phyloP scores from a whole-genome alignment of 371 early-diverging fungal species.

The Synchytrium microbalum region DNA sequence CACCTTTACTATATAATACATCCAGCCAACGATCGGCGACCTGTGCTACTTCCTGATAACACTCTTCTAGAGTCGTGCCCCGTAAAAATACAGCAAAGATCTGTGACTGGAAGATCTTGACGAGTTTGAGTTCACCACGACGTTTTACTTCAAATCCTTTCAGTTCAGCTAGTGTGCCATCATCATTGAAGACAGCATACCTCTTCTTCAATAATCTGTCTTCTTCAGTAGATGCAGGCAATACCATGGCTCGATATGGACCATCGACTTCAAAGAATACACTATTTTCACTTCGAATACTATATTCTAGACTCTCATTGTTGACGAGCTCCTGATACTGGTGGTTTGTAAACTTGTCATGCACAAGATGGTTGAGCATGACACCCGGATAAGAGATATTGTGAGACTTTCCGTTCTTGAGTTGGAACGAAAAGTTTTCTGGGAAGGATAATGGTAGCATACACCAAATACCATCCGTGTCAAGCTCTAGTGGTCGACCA shows the following conservation, averaged over 20 bases:
- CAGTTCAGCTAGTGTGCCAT: constrained; percentile 94
- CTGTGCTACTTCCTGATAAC: constrained; percentile 84
- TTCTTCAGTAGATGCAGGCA: constrained; percentile 96
- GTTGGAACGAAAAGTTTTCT: constrained; percentile 77
- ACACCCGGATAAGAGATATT: constrained; percentile 92
- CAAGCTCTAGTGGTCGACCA: constrained; percentile 96
- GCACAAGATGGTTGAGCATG: constrained; percentile 97
- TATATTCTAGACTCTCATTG: constrained; percentile 54
- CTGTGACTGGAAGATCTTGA: constrained; percentile 97
- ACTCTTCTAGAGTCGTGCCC: constrained; percentile 81
- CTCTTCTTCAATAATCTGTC: constrained; percentile 97
- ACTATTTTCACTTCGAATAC: constrained; percentile 80
- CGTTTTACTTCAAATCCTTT: constrained; percentile 99
- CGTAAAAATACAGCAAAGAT: constrained; percentile 89
- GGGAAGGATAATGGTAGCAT: constrained; percentile 93
- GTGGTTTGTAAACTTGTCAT: constrained; percentile 94
- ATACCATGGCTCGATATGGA: constrained; percentile 98
- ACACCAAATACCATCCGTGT: constrained; percentile 99
- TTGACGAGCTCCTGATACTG: constrained; percentile 77
- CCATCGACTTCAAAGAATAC: constrained; percentile 99
- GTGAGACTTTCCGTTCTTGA: constrained; percentile 67
- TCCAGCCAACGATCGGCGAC: constrained; percentile 97
- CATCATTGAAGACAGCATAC: constrained; percentile 96
- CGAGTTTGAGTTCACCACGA: constrained; percentile 97
- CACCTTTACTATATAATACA: constrained; percentile 83